Conservation (phyloP, 306 rosid species). For the Rubus idaeus region DNA sequence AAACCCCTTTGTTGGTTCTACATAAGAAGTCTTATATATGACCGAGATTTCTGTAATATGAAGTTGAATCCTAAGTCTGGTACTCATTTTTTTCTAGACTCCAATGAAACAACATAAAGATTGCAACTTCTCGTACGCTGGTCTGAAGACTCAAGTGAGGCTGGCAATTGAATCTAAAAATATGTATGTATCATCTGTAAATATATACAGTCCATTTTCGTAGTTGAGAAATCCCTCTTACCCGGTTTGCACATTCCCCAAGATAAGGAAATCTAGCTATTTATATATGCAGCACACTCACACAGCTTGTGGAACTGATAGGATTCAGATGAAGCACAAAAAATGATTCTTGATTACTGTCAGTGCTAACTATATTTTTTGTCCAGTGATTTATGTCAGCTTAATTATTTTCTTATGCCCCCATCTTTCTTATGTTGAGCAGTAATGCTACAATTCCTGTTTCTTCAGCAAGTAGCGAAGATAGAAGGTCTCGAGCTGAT, state of each 20-base stretch:
- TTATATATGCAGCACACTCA: background rate
- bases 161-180: conserved; percentile 82
- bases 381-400: background rate
- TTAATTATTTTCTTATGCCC: background rate
- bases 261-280: background rate
- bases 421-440: conserved; percentile 30
- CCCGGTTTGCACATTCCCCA: background rate
- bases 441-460: conserved; percentile 78
- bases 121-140: conserved; percentile 96
- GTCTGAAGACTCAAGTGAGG: conserved; percentile 97
- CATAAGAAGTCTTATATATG: conserved; percentile 2
- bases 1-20: background rate
- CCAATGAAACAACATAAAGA: conserved; percentile 99
- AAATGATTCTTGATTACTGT: conserved; percentile 1
- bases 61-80: conserved; percentile 30
- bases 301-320: background rate
- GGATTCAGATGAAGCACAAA: background rate
- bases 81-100: conserved; percentile 42
- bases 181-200: conserved; percentile 53
- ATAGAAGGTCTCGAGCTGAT: conserved; percentile 79
- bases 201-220: background rate
- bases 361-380: background rate
- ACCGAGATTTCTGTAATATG: conserved; percentile 4
- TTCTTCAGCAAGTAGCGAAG: conserved; percentile 64
- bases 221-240: background rate